Conservation (phyloP, 306 rosid species). For the Prunus fruticosa region DNA sequence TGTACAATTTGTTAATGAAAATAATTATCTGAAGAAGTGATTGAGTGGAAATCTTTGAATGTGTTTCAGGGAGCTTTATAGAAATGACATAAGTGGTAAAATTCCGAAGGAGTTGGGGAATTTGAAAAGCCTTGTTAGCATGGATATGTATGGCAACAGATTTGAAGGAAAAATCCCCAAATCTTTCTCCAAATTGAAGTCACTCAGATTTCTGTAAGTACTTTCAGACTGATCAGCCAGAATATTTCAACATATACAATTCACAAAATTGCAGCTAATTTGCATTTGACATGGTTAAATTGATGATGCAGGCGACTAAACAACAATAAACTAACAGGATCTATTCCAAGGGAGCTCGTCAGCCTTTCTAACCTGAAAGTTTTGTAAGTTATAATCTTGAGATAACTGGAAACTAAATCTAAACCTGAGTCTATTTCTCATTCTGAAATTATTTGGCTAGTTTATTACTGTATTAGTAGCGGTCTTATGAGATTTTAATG, state of each 20-base stretch:
- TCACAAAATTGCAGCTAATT: constrained; percentile 9
- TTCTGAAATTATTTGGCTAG: constrained; percentile 1
- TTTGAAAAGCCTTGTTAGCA: constrained; percentile 65
- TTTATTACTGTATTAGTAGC: constrained; percentile 2
- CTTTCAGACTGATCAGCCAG: constrained; percentile 16
- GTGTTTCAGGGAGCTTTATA: constrained; percentile 79
- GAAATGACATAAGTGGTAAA: constrained; percentile 65
- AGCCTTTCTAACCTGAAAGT: constrained; percentile 70
- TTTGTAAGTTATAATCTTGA: constrained; percentile 50
- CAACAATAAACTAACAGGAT: constrained; percentile 75
- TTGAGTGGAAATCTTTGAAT: constrained; percentile 23
- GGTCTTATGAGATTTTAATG: constrained; percentile 3
- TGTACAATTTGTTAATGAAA: background rate
- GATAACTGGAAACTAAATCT: background rate
- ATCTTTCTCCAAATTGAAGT: constrained; percentile 75
- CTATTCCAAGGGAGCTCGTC: constrained; percentile 83
- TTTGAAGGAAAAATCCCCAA: constrained; percentile 76
- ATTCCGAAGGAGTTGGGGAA: constrained; percentile 78
- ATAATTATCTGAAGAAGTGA: background rate
- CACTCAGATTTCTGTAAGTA: constrained; percentile 83
- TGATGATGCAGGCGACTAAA: constrained; percentile 55
- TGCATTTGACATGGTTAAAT: constrained; percentile 10
- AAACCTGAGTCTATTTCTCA: background rate
- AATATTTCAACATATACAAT: background rate
- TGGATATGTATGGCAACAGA: constrained; percentile 86